Conservation (phyloP, 2,329 filamentous ascomycete genomes). For the Aspergillus aculeatinus region DNA sequence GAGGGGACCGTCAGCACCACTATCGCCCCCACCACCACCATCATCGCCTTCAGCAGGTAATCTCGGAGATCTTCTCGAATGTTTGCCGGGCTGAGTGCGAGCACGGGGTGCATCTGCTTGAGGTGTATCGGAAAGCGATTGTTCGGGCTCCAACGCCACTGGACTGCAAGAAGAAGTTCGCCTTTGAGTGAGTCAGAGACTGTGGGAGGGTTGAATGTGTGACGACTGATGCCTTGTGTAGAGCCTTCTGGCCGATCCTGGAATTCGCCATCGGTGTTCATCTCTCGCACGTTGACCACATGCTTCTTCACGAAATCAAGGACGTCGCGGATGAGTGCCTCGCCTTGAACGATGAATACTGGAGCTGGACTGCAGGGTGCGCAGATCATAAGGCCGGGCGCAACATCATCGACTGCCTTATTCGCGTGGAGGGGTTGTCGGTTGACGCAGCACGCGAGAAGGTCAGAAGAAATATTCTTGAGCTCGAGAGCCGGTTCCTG, state of each 20-base stretch:
- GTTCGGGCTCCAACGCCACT: background rate
- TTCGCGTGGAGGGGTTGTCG: background rate
- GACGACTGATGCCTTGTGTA: background rate
- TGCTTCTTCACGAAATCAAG: background rate
- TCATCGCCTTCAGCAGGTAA: background rate
- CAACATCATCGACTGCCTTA: background rate
- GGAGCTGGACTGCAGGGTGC: background rate
- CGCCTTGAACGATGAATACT: constrained; percentile 1
- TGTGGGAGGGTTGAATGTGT: background rate
- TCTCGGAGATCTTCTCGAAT: background rate
- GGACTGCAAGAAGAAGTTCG: background rate
- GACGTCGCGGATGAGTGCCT: background rate
- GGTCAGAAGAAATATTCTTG: background rate
- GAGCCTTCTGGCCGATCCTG: constrained; percentile 1
- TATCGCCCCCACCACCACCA: background rate
- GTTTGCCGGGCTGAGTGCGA: background rate
- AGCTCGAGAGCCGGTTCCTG: background rate
- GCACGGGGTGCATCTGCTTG: background rate
- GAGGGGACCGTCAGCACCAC: background rate
- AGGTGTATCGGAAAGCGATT: background rate
- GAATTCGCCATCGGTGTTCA: background rate
- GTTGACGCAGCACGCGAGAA: background rate
- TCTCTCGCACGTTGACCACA: background rate
- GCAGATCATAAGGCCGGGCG: background rate
- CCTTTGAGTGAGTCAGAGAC: background rate